phyloP scores from a whole-genome alignment of 306 rosid species.

The Begonia fuchsioides region DNA sequence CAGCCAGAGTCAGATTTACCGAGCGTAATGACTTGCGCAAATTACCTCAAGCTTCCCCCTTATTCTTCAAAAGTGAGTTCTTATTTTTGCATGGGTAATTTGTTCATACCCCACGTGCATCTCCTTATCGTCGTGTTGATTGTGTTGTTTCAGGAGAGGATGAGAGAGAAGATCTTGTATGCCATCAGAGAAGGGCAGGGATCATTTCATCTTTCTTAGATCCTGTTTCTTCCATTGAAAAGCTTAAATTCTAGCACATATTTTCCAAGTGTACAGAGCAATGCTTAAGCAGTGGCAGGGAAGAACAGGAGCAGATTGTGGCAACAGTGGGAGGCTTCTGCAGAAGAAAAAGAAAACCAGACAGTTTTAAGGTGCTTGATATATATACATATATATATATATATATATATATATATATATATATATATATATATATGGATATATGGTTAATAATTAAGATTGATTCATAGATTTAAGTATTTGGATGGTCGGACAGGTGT shows the following conservation, averaged over 20 bases:
- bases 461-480: too few relatives aligned
- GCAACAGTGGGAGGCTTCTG: background rate
- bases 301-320: background rate
- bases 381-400: too few relatives aligned
- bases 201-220: slow-evolving; percentile 88
- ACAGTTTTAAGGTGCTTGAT: too few relatives aligned
- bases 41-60: slow-evolving; percentile 92
- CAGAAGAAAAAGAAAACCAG: background rate
- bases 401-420: too few relatives aligned
- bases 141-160: slow-evolving; percentile 52
- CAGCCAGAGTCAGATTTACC: slow-evolving; percentile 69
- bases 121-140: background rate
- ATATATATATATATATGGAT: too few relatives aligned
- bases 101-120: too few relatives aligned
- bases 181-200: slow-evolving; percentile 97
- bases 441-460: too few relatives aligned
- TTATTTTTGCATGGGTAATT: too few relatives aligned
- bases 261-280: too few relatives aligned
- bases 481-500: too few relatives aligned
- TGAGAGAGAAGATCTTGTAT: slow-evolving; percentile 81
- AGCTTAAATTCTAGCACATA: too few relatives aligned
- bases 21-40: slow-evolving; percentile 99
- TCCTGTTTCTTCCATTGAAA: background rate
- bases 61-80: slow-evolving; percentile 67
- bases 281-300: background rate